Base-by-base conservation (phyloP, 2,329 filamentous ascomycete genomes). In the Phaeophleospora eucalypticola region DNA sequence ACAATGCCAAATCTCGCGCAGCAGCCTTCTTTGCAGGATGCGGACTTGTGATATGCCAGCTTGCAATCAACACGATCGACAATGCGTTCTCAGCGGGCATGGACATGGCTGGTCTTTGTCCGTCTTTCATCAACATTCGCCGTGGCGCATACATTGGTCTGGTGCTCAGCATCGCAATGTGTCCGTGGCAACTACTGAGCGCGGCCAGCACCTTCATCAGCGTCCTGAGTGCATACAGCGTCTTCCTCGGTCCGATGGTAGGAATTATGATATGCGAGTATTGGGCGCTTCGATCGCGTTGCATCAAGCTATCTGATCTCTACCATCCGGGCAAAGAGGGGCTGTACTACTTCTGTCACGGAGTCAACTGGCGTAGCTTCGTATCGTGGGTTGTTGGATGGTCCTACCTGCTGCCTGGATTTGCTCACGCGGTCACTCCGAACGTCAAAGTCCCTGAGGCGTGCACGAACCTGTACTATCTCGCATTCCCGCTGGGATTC, bases 121-220 rank as follows among this genome's bases (percentile, higher is more conserved):
- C 77, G 0, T 68, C 66, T 34, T 80, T 73, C 51, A 72, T 82
- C 62, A 79, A 78, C 58, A 80, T 81, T 47, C 65, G 77, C 3
- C 71, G 79, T 2, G 79, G 79, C 1, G 70, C 70, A 2, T 75
- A 75, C 48, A 63, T 81, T 34, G 72, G 69, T 3, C 66, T 71
- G 0, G 52, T 76, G 2, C 61, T 77, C 4, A 69, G 67, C 10
- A 70, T 75, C 27, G 66, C 67, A 0, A 66, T 71, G 32, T 72
- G 72, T 48, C 77, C 77, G 0, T 81, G 77, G 77, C 64, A 78
- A 46, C 65, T 79, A 0, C 62, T 79, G 3, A 67, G 68, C 6
- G 68, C 64, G 0, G 72, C 75, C 1, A 60, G 65, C 8, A 71
- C 69, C 0, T 77, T 78, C 61, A 69, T 76, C 49, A 67, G 61